Evolutionary conservation across 495 filamentous ascomycete genomes (phyloP), one percentile per base, ranked within the genome.

Genomic region (Oidiodendron maius): DNA sequence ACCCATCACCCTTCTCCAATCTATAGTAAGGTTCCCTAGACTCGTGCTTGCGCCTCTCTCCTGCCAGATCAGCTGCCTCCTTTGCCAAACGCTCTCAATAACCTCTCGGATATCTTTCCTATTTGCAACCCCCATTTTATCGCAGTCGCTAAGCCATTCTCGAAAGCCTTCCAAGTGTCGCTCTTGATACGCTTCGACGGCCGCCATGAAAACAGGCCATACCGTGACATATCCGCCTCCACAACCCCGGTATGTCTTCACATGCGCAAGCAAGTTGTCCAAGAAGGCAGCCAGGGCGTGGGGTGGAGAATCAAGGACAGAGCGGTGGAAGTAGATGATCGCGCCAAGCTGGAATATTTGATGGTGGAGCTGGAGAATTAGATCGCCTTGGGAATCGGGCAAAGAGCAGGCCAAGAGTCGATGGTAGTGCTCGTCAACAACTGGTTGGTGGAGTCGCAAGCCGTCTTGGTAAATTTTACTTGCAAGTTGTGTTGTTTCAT

Each of bases 241-340:
- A 41, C 20, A 20, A 5, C 15, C 5, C n/a, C 17, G 39, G 17
- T 41, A 41, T 41, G 3, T 5, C 20, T 20, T 24, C 21, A 41
- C n/a, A 18, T 17, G 4, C 10, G 20, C 3, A 5, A 41, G 21
- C 3, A 41, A n/a, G 3, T 21, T 8, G 16, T 20, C 16, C 3
- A 41, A 5, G 23, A 21, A 41, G 5, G 39, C 4, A 3, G 5
- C 15, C 17, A 41, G 39, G 18, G 16, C 39, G 5, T 18, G 8
- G 23, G 39, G 39, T 11, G 4, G 8, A 18, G 16, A 24, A 23
- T 41, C 20, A 3, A 6, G n/a, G 39, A 41, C 23, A 24, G 17
- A 21, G 39, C 39, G 39, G 20, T 41, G 21, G 17, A 41, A 41
- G n/a, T 41, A 41, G 16, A 41, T 21, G 17, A 41, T 41, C 4